phyloP scores from a whole-genome alignment of 192 early-diverging fungal species.

The Backusella macrospora region DNA sequence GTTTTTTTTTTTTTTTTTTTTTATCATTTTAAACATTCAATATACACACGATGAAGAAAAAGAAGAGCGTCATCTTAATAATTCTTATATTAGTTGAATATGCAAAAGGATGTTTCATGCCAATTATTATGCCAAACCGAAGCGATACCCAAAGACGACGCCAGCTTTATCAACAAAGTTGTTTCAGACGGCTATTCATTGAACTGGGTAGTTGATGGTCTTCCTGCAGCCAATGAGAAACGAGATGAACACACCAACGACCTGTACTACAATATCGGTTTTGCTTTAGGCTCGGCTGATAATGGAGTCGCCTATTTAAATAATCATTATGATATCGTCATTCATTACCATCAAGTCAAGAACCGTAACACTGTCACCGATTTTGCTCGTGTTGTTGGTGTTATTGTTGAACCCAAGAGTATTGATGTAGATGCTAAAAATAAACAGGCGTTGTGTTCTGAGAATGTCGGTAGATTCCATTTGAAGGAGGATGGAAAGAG shows the following conservation, averaged over 20 bases:
- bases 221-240: constrained; percentile 76
- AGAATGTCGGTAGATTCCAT: constrained; percentile 42
- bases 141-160: constrained; percentile 67
- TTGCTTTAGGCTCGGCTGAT: constrained; percentile 68
- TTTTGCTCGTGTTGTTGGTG: constrained; percentile 84
- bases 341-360: constrained; percentile 71
- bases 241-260: constrained; percentile 52
- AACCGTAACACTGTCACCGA: constrained; percentile 55
- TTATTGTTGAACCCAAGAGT: constrained; percentile 76
- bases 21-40: no score
- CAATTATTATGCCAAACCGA: constrained; percentile 62
- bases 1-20: neutral
- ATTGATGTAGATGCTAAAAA: constrained; percentile 35
- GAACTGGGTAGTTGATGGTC: constrained; percentile 90
- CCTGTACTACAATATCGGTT: constrained; percentile 75
- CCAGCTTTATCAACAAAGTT: constrained; percentile 85
- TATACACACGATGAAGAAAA: neutral
- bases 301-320: constrained; percentile 53
- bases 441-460: constrained; percentile 34
- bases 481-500: constrained; percentile 52
- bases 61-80: neutral
- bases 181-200: constrained; percentile 75
- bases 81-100: constrained; percentile 51
- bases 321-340: constrained; percentile 89
- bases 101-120: constrained; percentile 64